phyloP scores from a whole-genome alignment of 2,329 filamentous ascomycete genomes.

The Thielaviopsis euricoi region DNA sequence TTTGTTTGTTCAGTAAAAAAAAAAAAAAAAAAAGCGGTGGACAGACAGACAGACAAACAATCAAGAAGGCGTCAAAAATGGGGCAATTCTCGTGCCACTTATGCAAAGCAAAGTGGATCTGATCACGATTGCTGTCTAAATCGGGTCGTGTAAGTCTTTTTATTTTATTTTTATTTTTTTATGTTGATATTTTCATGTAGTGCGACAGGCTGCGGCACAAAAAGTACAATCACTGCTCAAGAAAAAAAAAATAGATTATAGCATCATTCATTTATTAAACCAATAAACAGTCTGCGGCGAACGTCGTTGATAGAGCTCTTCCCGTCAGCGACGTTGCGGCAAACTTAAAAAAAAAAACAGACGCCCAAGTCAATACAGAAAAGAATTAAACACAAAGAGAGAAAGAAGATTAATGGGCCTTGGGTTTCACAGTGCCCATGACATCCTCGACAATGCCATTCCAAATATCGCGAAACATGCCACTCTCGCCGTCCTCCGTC shows the following conservation, averaged over 20 bases:
- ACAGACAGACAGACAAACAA: too few species aligned
- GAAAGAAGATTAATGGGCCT: not conserved
- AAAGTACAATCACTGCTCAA: not conserved
- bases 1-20: too few species aligned
- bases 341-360: not conserved
- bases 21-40: too few species aligned
- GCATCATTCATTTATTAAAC: too few species aligned
- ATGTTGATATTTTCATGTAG: not conserved
- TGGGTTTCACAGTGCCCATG: slow-evolving; percentile 12
- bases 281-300: too few species aligned
- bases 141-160: not conserved
- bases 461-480: slow-evolving; percentile 39
- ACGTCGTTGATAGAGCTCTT: not conserved
- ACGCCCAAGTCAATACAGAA: not conserved
- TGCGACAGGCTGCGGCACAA: too few species aligned
- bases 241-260: too few species aligned
- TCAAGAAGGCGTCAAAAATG: not conserved
- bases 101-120: too few species aligned
- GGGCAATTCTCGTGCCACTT: not conserved
- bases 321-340: not conserved
- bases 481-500: slow-evolving; percentile 20
- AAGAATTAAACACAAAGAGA: not conserved
- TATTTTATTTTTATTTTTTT: not conserved
- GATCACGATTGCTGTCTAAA: not conserved
- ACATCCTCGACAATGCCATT: slow-evolving; percentile 38